Evolutionary conservation across 2,329 filamentous ascomycete species (phyloP).

Genomic region (Paecilomyces sp.): DNA sequence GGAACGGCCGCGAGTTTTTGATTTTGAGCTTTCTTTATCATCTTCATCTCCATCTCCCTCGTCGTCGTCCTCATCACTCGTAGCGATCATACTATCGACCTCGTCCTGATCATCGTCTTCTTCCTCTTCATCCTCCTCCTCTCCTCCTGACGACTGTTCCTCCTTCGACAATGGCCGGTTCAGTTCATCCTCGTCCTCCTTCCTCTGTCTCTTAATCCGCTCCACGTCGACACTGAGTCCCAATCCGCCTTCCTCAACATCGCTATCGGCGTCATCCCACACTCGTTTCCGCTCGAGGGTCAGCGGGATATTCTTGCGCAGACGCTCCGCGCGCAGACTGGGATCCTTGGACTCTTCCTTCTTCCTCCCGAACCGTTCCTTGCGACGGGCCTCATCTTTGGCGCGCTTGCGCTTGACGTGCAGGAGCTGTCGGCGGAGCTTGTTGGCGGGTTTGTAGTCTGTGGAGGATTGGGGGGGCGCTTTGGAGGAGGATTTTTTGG

Average conservation of each 20-base stretch:
- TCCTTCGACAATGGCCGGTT: conserved; percentile 34
- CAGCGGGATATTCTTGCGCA: conserved; percentile 69
- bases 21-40: conserved; percentile 33
- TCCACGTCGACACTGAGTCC: conserved; percentile 43
- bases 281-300: conserved; percentile 83
- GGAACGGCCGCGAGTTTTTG: conserved; percentile 23
- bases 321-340: conserved; percentile 61
- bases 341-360: conserved; percentile 83
- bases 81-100: conserved; percentile 68
- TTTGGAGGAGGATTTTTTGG: conserved; percentile 30
- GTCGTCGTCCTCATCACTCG: conserved; percentile 37
- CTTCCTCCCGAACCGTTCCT: conserved; percentile 69
- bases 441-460: conserved; percentile 61
- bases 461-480: conserved; percentile 39
- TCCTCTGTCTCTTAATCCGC: conserved; percentile 40
- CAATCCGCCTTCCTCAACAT: conserved; percentile 37
- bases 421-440: conserved; percentile 68
- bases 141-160: conserved; percentile 35
- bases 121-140: conserved; percentile 36
- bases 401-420: conserved; percentile 74
- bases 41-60: conserved; percentile 23
- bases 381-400: conserved; percentile 65
- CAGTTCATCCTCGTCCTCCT: conserved; percentile 38
- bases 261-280: conserved; percentile 69
- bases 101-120: conserved; percentile 51